Percentiles rank a stretch among this genome's conserved stretches.
Conservation (phyloP, 2,329 filamentous ascomycete species). For the Daldinia sp. region DNA sequence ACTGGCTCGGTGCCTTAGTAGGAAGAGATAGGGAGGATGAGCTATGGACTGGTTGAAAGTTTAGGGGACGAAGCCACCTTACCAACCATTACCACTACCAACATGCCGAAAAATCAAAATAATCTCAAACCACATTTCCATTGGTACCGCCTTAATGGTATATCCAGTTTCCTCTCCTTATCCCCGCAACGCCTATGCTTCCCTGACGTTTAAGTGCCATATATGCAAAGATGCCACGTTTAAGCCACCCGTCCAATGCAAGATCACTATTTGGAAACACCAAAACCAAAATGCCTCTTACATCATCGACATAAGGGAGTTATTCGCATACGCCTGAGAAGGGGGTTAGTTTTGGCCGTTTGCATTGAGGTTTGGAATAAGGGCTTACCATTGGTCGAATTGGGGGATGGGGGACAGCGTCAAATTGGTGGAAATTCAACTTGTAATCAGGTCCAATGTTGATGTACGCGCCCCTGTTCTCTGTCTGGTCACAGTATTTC, state of each 20-base stretch:
- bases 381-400: conserved; percentile 86
- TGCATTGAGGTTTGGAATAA: background rate
- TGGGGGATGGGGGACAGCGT: conserved; percentile 94
- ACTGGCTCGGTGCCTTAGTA: conserved; percentile 72
- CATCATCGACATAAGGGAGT: conserved; percentile 84
- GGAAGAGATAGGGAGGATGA: conserved; percentile 61
- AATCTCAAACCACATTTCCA: conserved; percentile 24
- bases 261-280: conserved; percentile 41
- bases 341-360: conserved; percentile 46
- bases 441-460: conserved; percentile 94
- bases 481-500: conserved; percentile 96
- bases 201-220: conserved; percentile 46
- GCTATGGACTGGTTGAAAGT: conserved; percentile 63
- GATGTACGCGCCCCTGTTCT: conserved; percentile 98
- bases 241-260: conserved; percentile 44
- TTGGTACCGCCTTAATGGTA: conserved; percentile 42
- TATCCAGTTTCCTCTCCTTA: conserved; percentile 38
- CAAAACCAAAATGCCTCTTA: conserved; percentile 54
- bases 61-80: background rate
- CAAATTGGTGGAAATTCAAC: conserved; percentile 91
- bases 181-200: conserved; percentile 53
- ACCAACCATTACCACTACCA: background rate
- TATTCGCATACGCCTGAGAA: conserved; percentile 82
- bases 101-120: conserved; percentile 5
- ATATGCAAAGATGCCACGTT: conserved; percentile 51